Conservation (phyloP, 1,284 basidiomycete genomes). For the Rhodotorula sp. region DNA sequence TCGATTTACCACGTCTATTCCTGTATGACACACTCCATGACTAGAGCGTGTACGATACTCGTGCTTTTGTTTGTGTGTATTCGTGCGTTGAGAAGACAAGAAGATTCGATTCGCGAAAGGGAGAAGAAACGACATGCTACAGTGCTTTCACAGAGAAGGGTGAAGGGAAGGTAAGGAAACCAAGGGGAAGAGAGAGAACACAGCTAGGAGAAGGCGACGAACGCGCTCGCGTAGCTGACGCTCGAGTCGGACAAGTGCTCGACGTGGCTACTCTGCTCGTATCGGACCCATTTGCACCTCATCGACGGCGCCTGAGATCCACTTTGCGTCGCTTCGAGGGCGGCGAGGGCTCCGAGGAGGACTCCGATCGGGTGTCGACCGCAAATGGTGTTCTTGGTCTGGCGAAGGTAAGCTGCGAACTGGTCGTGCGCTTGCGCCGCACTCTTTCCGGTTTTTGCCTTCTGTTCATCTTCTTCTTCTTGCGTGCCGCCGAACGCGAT, state of each 20-base stretch:
- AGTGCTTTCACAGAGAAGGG: too few relatives aligned
- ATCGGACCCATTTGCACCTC: conserved; percentile 73
- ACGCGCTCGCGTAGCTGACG: conserved; percentile 93
- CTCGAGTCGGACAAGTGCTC: conserved; percentile 70
- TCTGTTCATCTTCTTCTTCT: conserved; percentile 2
- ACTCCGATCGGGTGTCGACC: conserved; percentile 94
- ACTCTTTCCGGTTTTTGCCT: neutral
- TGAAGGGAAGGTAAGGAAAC: too few relatives aligned
- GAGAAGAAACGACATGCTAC: too few relatives aligned
- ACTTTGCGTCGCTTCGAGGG: conserved; percentile 47
- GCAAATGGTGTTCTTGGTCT: conserved; percentile 94
- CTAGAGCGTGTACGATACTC: too few relatives aligned
- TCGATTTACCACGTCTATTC: too few relatives aligned
- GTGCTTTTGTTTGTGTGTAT: too few relatives aligned
- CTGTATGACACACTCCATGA: too few relatives aligned
- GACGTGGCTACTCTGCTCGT: conserved; percentile 86
- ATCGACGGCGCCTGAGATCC: conserved; percentile 36
- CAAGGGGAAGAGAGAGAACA: too few relatives aligned
- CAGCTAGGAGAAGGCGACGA: conserved; percentile 50
- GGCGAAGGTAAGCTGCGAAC: conserved; percentile 71
- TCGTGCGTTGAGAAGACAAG: too few relatives aligned
- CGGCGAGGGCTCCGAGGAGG: conserved; percentile 73
- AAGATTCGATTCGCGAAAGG: too few relatives aligned
- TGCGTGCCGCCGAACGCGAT: conserved; percentile 57
- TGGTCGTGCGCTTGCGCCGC: conserved; percentile 56